Evolutionary conservation across 495 filamentous ascomycete species (phyloP).

Genomic region (Penicillium simplicissimum): DNA sequence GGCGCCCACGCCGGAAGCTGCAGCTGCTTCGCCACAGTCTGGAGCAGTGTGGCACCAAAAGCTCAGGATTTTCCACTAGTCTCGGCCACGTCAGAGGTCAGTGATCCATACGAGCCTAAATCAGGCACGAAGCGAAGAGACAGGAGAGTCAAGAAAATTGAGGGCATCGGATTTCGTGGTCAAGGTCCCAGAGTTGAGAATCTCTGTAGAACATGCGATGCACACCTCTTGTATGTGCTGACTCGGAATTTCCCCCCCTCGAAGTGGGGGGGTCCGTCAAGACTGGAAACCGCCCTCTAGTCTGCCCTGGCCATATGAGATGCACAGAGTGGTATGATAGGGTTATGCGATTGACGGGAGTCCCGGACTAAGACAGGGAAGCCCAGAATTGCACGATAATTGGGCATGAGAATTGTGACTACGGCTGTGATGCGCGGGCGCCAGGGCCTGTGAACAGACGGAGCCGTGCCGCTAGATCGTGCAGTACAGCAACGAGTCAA

Average conservation of each 20-base stretch:
- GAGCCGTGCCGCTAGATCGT: constrained; percentile 13
- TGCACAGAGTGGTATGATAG: constrained; percentile 29
- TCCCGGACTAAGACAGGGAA: constrained; percentile 24
- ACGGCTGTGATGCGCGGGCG: constrained; percentile 21
- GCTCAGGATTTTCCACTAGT: constrained; percentile 25
- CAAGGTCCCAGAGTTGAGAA: constrained; percentile 10
- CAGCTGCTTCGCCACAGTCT: constrained; percentile 48
- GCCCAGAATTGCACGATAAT: constrained; percentile 28
- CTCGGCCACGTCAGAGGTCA: constrained; percentile 32
- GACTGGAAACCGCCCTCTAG: constrained; percentile 7
- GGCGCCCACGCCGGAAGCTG: constrained; percentile 27
- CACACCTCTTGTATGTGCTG: constrained; percentile 15
- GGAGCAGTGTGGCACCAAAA: constrained; percentile 30
- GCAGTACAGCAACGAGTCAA: constrained; percentile 22
- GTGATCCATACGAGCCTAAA: constrained; percentile 21
- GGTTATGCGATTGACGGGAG: constrained; percentile 34
- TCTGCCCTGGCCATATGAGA: constrained; percentile 24
- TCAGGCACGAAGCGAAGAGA: constrained; percentile 13
- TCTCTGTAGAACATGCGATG: constrained; percentile 6
- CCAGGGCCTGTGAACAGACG: constrained; percentile 19
- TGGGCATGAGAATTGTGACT: constrained; percentile 26
- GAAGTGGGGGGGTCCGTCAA: constrained; percentile 19
- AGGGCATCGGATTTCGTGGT: not conserved
- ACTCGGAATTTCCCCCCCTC: constrained; percentile 24
- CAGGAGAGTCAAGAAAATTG: constrained; percentile 11